phyloP scores from a whole-genome alignment of 2,329 filamentous ascomycete species.

The Trichoderma sp. region DNA sequence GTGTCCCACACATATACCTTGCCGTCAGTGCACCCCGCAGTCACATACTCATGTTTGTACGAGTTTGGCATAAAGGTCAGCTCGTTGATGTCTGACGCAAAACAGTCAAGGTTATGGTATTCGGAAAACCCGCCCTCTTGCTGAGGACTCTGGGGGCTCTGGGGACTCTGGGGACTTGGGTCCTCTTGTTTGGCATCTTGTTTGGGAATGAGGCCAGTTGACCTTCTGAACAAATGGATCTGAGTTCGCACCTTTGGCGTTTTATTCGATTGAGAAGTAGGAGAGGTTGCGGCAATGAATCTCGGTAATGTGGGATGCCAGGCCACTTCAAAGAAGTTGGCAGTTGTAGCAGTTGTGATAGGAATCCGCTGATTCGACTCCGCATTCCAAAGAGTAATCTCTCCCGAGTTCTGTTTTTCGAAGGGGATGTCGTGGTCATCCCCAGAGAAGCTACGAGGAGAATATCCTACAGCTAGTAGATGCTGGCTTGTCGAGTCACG shows the following conservation, averaged over 20 bases:
- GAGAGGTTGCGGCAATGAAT: constrained; percentile 61
- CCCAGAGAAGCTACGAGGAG: constrained; percentile 54
- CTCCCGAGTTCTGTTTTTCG: constrained; percentile 58
- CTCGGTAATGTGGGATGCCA: constrained; percentile 59
- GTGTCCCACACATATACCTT: constrained; percentile 66
- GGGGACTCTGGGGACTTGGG: not conserved
- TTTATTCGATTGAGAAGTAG: constrained; percentile 47
- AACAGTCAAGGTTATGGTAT: constrained; percentile 59
- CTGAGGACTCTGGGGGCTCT: not conserved
- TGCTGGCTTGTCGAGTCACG: constrained; percentile 46
- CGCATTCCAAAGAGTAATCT: constrained; percentile 62
- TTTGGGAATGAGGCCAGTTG: not conserved
- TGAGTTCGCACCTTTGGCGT: constrained; percentile 52
- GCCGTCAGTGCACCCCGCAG: constrained; percentile 63
- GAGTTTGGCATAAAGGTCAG: constrained; percentile 61
- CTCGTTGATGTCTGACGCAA: constrained; percentile 63
- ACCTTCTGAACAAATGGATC: constrained; percentile 53
- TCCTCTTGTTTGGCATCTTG: not conserved
- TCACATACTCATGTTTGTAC: constrained; percentile 51
- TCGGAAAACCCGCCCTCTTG: constrained; percentile 37
- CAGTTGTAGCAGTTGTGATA: constrained; percentile 52
- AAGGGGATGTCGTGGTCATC: constrained; percentile 61
- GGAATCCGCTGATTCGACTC: constrained; percentile 44
- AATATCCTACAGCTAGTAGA: constrained; percentile 63
- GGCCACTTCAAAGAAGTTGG: constrained; percentile 65